phyloP scores from a whole-genome alignment of 345 rosid genomes.

The Rhizophora apiculata region DNA sequence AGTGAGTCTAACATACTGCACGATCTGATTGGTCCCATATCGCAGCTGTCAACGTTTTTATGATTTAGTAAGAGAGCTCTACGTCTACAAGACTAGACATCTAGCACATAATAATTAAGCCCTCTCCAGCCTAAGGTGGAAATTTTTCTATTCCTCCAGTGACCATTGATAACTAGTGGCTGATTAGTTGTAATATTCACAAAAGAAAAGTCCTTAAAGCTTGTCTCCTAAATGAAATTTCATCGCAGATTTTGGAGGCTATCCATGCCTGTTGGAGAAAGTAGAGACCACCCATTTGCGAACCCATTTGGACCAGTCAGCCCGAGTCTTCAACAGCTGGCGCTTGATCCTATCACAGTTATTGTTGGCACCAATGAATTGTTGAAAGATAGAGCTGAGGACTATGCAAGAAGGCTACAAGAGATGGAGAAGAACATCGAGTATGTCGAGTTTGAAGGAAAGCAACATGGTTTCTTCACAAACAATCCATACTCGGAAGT shows the following conservation, averaged over 20 bases:
- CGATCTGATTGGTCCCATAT: too few relatives aligned
- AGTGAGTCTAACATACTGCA: too few relatives aligned
- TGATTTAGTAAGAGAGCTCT: too few relatives aligned
- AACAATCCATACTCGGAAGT: constrained; percentile 51
- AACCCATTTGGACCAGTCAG: constrained; percentile 79
- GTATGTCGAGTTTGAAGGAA: constrained; percentile 55
- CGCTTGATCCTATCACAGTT: constrained; percentile 60
- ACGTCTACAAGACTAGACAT: too few relatives aligned
- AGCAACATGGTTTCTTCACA: constrained; percentile 70
- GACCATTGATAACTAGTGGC: too few relatives aligned
- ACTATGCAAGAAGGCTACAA: constrained; percentile 56
- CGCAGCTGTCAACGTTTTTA: too few relatives aligned
- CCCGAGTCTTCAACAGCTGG: constrained; percentile 39
- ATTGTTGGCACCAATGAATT: constrained; percentile 60
- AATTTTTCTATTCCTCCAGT: too few relatives aligned
- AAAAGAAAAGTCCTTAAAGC: background rate
- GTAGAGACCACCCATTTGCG: constrained; percentile 67
- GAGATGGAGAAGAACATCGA: constrained; percentile 51
- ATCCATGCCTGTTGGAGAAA: constrained; percentile 60
- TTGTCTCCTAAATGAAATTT: background rate
- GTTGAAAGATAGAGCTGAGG: constrained; percentile 64
- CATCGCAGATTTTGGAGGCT: constrained; percentile 78
- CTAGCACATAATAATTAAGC: too few relatives aligned
- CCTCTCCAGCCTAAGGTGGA: too few relatives aligned
- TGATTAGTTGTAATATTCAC: too few relatives aligned